phyloP scores from a whole-genome alignment of 148 eudicot genomes.

The Rhododendron griersonianum region DNA sequence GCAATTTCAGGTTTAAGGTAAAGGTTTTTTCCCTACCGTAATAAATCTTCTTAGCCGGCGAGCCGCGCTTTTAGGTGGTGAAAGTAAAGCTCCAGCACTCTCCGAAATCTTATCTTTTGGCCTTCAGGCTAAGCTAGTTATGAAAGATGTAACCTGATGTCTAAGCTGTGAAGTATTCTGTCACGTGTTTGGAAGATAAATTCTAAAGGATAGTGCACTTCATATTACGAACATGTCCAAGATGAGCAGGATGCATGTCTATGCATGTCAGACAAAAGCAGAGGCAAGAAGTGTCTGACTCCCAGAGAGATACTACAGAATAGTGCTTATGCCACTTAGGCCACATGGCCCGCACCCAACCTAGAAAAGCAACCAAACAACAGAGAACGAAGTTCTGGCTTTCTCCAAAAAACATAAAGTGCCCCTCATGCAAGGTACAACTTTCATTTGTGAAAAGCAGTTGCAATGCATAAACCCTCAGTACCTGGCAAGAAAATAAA shows the following conservation, averaged over 20 bases:
- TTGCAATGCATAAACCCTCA: background rate
- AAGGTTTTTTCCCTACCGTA: background rate
- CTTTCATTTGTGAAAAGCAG: background rate
- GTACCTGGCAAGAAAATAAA: background rate
- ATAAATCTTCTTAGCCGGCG: background rate
- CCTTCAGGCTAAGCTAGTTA: background rate
- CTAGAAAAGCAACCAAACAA: background rate
- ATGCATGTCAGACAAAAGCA: background rate
- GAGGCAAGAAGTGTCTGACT: background rate
- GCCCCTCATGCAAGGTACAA: background rate
- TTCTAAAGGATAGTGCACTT: background rate
- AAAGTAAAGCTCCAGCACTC: background rate
- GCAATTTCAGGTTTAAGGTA: background rate
- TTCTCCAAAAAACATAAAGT: background rate
- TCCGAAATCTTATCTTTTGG: background rate
- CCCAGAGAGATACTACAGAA: background rate
- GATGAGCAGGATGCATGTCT: background rate
- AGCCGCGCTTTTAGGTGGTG: background rate
- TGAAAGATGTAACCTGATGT: background rate
- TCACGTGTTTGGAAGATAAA: background rate
- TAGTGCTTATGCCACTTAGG: background rate
- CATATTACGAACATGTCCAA: background rate
- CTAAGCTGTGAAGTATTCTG: background rate
- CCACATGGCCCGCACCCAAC: background rate
- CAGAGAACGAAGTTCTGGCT: background rate